Base-by-base conservation (phyloP, 257 asterid species). In the Ligustrum vulgare region DNA sequence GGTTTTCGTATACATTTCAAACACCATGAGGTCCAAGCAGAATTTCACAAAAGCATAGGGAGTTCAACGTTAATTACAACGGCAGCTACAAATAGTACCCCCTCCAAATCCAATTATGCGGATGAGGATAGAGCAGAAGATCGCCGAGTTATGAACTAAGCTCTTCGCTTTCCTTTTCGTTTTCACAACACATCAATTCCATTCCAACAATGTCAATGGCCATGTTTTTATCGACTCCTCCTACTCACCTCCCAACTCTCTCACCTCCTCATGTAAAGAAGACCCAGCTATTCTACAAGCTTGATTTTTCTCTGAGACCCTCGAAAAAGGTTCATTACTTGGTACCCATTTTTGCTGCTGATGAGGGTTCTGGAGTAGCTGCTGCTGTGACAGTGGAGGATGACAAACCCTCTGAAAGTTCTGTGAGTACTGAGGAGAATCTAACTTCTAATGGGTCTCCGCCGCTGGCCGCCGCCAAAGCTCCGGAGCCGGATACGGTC, bases 381-480 rank as follows among this genome's bases (percentile, higher is more conserved):
- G 84, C 49, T 41, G 1, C 81, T 64, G 83, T 73, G 1, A 82
- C 81, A 72, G 87, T 77, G 56, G 87, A 83, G 71, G 77, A 47
- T 67, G 72, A 79, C 63, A 76, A 78, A 31, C 47, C 71, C 70
- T 32, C 74, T 8, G 74, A 20, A 28, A 41, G 64, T 56, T 31
- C 25, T 68, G 68, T 68, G 80, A 31, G 15, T 71, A 28, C 67
- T 72, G 82, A 35, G 72, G 84, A 35, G 51, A 33, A 82, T 22
- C 72, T 83, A 31, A 89, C 77, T 62, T 90, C 92, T 18, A 90
- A 93, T 76, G 97, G 95, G 75, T 84, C 96, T 6, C 83, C 87
- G 20, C 67, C 84, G 33, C 33, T 74, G 47, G 47, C 0, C 70
- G 47, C 12, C 15, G 71, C 70, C 15, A 73, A 23, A 56, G 87